Evolutionary conservation across 106 monocot genomes (phyloP), one percentile per base, ranked within the genome.

Genomic region (Allium sativum): DNA sequence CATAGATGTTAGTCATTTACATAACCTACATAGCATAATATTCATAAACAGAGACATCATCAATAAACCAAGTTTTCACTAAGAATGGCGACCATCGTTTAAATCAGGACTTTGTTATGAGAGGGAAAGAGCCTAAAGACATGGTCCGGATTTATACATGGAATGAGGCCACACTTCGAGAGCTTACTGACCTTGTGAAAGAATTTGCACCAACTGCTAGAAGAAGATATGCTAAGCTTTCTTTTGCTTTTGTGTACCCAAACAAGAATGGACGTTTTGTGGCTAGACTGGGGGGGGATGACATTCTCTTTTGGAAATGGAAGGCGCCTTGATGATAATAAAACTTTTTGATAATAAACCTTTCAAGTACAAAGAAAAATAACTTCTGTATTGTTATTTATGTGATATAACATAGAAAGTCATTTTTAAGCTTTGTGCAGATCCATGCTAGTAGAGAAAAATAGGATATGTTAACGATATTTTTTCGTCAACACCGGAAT

Each of bases 131-230:
- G 72, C 95, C 95, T 13, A 95, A 87, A 70, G 95, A 95, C 58
- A 90, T 90, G 62, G 95, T 95, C 14, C 95, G 90, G 62, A 95
- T 95, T 55, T 95, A 95, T 73, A 90, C 95, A 61, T 90, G 95
- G 95, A 95, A 84, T 70, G 95, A 95, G 77, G 95, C 95, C 11
- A 90, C 95, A 13, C 84, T 96, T 15, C 81, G 90, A 18, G 90
- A 96, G 65, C 81, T 96, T 9, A 90, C 95, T 58, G 95, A 90
- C 71, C 79, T 96, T 62, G 95, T 96, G 84, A 95, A 90, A 76
- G 95, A 95, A 72, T 89, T 95, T 68, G 90, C 81, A 70, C 83
- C 83, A 52, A 76, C 83, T 63, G 95, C 95, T 55, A 90, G 95
- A 55, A 90, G 67, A 77, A 77, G 90, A 61, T 79, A 95, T 47